A percentile compares a stretch with the other conserved stretches of the same genome.
Conservation (phyloP, 192 early-diverging fungal species). For the Coemansia erecta region DNA sequence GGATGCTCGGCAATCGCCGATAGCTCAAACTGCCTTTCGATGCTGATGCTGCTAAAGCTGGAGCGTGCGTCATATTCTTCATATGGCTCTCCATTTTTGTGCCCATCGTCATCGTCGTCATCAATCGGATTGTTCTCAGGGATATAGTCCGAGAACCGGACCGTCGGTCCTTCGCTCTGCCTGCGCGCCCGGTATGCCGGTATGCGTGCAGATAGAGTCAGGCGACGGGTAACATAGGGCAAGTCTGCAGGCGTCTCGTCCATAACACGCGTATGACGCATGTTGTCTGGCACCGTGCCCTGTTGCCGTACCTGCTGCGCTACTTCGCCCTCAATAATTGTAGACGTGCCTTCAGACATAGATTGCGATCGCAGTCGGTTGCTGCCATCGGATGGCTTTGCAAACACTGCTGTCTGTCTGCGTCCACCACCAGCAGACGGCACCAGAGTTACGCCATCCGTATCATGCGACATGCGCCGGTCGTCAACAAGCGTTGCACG, state of each 20-base stretch:
- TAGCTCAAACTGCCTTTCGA: constrained; percentile 13
- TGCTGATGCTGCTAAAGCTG: constrained; percentile 12
- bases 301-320: constrained; percentile 3
- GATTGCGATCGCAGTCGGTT: constrained; percentile 12
- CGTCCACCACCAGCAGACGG: constrained; percentile 1
- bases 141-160: constrained; percentile 18
- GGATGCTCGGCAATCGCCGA: constrained; percentile 11
- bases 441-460: constrained; percentile 11
- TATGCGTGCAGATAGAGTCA: constrained; percentile 23
- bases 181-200: constrained; percentile 24
- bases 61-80: neutral
- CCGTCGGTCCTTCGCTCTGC: constrained; percentile 9
- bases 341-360: constrained; percentile 21
- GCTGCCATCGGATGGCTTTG: constrained; percentile 1
- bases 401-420: neutral
- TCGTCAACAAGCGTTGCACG: neutral
- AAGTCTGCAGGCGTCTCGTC: constrained; percentile 8
- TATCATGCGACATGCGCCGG: constrained; percentile 19
- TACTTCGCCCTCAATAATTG: constrained; percentile 20
- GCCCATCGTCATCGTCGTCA: neutral
- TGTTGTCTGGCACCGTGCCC: constrained; percentile 5
- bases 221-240: constrained; percentile 25
- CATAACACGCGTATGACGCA: constrained; percentile 28
- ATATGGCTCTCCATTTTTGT: constrained; percentile 5
- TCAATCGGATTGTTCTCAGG: constrained; percentile 7